A percentile compares a stretch with the other conserved stretches of the same genome.
phyloP scores from a whole-genome alignment of 2,329 filamentous ascomycete species.

The Ophiostoma ips region DNA sequence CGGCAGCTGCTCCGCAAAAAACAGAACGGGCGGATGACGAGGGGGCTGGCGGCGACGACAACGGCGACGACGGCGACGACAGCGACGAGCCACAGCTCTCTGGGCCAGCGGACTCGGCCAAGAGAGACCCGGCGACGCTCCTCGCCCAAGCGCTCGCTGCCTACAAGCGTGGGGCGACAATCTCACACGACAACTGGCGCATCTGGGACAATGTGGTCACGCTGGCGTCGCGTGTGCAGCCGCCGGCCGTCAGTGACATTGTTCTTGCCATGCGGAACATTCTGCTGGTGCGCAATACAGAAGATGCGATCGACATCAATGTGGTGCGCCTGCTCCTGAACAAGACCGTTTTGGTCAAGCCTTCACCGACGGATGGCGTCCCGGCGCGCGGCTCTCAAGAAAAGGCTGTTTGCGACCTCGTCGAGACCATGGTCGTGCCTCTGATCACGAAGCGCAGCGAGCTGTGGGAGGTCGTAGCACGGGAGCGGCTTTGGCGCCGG shows the following conservation, averaged over 20 bases:
- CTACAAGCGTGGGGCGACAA: slow-evolving; percentile 71
- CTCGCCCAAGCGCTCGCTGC: slow-evolving; percentile 66
- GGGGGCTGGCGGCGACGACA: slow-evolving; percentile 4
- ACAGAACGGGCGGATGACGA: slow-evolving; percentile 8
- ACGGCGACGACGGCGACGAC: slow-evolving; percentile 12
- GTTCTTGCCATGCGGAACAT: slow-evolving; percentile 61
- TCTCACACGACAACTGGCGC: slow-evolving; percentile 75
- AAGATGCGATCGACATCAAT: slow-evolving; percentile 62
- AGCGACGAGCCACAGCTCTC: background rate
- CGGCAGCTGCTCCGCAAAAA: slow-evolving; percentile 9
- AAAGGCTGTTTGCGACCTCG: slow-evolving; percentile 51
- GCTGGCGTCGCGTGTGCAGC: slow-evolving; percentile 62
- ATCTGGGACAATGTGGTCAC: slow-evolving; percentile 97
- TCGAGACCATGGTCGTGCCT: slow-evolving; percentile 64
- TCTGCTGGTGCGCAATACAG: slow-evolving; percentile 62
- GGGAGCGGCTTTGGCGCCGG: slow-evolving; percentile 58
- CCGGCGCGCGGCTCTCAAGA: slow-evolving; percentile 44
- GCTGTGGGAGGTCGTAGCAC: slow-evolving; percentile 63
- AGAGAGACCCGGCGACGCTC: slow-evolving; percentile 41
- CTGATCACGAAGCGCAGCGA: slow-evolving; percentile 68
- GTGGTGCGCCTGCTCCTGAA: slow-evolving; percentile 60
- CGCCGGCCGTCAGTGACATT: slow-evolving; percentile 62
- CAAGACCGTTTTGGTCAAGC: slow-evolving; percentile 44
- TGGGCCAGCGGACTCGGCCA: slow-evolving; percentile 17
- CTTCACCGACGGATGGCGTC: slow-evolving; percentile 20